These are phyloP conservation scores for Zygnema cylindricum DNA, from an alignment of 139 green algal species.

Conservation along the genomic window DNA sequence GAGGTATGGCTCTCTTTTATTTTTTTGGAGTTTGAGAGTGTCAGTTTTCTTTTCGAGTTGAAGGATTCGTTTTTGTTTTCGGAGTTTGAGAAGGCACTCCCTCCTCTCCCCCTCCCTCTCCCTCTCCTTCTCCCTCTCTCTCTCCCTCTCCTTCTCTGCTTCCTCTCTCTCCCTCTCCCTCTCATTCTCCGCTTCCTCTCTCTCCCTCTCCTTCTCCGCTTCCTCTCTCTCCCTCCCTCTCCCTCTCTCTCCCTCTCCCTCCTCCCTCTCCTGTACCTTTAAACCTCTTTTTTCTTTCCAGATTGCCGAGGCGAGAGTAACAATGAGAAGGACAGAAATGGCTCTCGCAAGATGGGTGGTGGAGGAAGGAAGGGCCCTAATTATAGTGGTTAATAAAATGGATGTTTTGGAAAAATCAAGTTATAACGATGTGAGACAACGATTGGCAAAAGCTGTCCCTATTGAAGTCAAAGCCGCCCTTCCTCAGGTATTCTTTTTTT, in stretches of 20 bases:
- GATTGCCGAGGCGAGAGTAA: not conserved
- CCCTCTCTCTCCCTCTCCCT: not conserved
- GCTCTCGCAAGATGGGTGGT: slow-evolving; percentile 54
- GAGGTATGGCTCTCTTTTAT: slow-evolving; percentile 27
- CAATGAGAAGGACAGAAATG: slow-evolving; percentile 34
- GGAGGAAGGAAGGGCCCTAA: slow-evolving; percentile 55
- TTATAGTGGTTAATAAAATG: slow-evolving; percentile 53
- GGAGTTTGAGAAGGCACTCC: no score
- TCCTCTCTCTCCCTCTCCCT: no score
- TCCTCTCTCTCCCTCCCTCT: not conserved
- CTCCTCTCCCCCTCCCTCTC: no score
- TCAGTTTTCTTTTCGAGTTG: no score
- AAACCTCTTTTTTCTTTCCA: no score
- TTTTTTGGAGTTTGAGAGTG: no score
- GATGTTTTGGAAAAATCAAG: not conserved
- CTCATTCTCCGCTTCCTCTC: no score
- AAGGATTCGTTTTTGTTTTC: no score
- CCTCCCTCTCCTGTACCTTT: not conserved
- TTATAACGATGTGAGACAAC: slow-evolving; percentile 7
- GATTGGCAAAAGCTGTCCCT: slow-evolving; percentile 16
- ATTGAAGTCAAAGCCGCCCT: slow-evolving; percentile 13
- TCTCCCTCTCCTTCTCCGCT: not conserved
- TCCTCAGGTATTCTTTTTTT: slow-evolving; percentile 4
- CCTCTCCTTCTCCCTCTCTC: no score
- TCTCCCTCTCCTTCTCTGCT: no score